Conservation (phyloP, 2,329 filamentous ascomycete genomes). For the Nigrospora osmanthi region DNA sequence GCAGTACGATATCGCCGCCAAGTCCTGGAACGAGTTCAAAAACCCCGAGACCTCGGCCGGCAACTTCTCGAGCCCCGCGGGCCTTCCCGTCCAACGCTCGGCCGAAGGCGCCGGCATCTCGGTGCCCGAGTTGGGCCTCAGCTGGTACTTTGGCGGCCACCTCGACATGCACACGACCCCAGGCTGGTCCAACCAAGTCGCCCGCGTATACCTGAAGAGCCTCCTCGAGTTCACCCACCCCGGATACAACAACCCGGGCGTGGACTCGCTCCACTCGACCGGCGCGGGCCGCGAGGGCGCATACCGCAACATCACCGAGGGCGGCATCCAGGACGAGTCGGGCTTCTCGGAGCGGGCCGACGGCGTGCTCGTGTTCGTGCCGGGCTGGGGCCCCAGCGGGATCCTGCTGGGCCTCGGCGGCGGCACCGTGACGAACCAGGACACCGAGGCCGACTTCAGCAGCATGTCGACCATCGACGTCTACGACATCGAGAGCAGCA, state of each 20-base stretch:
- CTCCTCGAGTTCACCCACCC: slow-evolving; percentile 72
- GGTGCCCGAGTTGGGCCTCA: slow-evolving; percentile 60
- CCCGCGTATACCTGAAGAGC: slow-evolving; percentile 63
- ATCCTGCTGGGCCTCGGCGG: slow-evolving; percentile 67
- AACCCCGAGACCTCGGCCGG: slow-evolving; percentile 56
- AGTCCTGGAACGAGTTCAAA: slow-evolving; percentile 55
- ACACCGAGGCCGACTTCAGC: slow-evolving; percentile 54
- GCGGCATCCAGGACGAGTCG: slow-evolving; percentile 56
- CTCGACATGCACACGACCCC: slow-evolving; percentile 50
- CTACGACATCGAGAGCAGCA: slow-evolving; percentile 64
- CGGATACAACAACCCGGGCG: slow-evolving; percentile 55
- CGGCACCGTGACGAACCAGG: slow-evolving; percentile 38
- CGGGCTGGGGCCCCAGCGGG: slow-evolving; percentile 64
- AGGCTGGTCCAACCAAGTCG: slow-evolving; percentile 60
- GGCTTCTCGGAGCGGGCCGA: slow-evolving; percentile 70
- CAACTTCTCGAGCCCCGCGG: slow-evolving; percentile 49
- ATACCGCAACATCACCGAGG: slow-evolving; percentile 68
- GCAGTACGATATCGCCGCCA: slow-evolving; percentile 57
- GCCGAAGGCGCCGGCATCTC: slow-evolving; percentile 68
- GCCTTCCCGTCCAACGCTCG: slow-evolving; percentile 54
- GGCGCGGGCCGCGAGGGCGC: slow-evolving; percentile 54
- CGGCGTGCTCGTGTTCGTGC: slow-evolving; percentile 64
- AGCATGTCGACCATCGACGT: slow-evolving; percentile 52
- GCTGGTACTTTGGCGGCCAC: slow-evolving; percentile 76
- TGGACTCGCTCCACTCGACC: slow-evolving; percentile 44